Evolutionary conservation across 2,329 filamentous ascomycete genomes (phyloP), one percentile per base, ranked within the genome.

Genomic region (Talaromyces sp.): DNA sequence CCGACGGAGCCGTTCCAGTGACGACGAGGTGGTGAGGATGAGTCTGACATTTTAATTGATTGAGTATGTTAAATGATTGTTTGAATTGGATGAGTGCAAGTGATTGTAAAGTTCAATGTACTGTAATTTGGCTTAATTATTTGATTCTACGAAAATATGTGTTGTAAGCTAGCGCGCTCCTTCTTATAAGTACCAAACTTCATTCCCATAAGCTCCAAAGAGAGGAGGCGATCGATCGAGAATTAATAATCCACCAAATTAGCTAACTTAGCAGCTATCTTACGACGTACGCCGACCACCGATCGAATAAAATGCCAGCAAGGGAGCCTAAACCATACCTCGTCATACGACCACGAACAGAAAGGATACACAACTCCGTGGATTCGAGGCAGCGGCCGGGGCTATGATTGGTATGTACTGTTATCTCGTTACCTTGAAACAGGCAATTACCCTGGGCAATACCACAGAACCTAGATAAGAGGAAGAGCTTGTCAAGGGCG

Each of bases 1-100:
- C 76, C 76, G 37, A 71, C 14, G 14, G 3, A 65, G 57, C 76
- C 76, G 66, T 77, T 74, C 76, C 76, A 78, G 68, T 78, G 71
- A 52, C 75, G 74, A 27, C 69, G 69, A 39, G 71, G 60, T 49
- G 31, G 16, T 50, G 45, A 24, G 33, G 37, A 47, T 60, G 39
- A 60, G 54, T 66, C 61, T 47, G 64, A 50, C 64, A 63, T 24
- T 57, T 41, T 2, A 14, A 14, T n/a, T 19, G 27, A 50, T 10
- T 31, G 9, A n/a, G 27, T 33, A 52, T 31, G 11, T n/a, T 31
- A 16, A 11, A 16, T n/a, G 22, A 52, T 31, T n/a, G 24, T 31
- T 10, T 52, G 49, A 52, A 31, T 31, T 27, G 5, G 7, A 8
- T 31, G 27, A 33, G 14, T 27, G 47, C 16, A 31, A 16, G 3